A percentile compares a stretch with the other conserved stretches of the same genome.
phyloP scores from a whole-genome alignment of 2,329 filamentous ascomycete genomes.

The Conoideocrella luteorostrata region DNA sequence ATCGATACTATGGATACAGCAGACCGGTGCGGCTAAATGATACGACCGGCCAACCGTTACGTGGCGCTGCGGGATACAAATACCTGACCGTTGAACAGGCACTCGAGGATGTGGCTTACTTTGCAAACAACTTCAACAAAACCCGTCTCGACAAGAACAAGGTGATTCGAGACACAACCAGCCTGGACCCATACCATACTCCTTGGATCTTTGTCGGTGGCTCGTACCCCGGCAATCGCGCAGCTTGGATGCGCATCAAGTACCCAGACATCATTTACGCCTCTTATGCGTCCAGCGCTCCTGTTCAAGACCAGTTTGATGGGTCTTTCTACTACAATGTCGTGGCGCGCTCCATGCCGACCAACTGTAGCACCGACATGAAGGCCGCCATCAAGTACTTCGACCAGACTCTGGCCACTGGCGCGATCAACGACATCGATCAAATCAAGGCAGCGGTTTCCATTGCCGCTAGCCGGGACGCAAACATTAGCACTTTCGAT shows the following conservation, averaged over 20 bases:
- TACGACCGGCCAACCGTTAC: constrained; percentile 8
- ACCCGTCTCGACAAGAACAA: constrained; percentile 32
- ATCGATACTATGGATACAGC: constrained; percentile 21
- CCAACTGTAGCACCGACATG: constrained; percentile 42
- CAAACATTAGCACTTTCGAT: too few relatives aligned
- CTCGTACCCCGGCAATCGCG: constrained; percentile 43
- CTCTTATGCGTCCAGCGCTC: constrained; percentile 43
- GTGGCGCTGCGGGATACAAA: constrained; percentile 9
- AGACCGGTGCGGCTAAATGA: constrained; percentile 13
- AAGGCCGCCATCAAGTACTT: constrained; percentile 39
- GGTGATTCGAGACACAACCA: constrained; percentile 21
- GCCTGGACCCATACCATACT: constrained; percentile 30
- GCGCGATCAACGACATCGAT: background rate
- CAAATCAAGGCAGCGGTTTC: constrained; percentile 5
- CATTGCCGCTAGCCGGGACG: too few relatives aligned
- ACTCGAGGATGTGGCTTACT: constrained; percentile 21
- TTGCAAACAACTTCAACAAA: constrained; percentile 20
- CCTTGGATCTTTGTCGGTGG: constrained; percentile 48
- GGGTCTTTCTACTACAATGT: constrained; percentile 44
- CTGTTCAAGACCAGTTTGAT: constrained; percentile 38
- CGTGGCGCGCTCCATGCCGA: constrained; percentile 37
- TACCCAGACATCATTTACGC: constrained; percentile 44
- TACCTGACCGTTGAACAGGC: constrained; percentile 22
- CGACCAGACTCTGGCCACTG: constrained; percentile 22
- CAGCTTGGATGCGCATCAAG: constrained; percentile 39